phyloP scores from a whole-genome alignment of 2,329 filamentous ascomycete species.

The Ophiostoma montium region DNA sequence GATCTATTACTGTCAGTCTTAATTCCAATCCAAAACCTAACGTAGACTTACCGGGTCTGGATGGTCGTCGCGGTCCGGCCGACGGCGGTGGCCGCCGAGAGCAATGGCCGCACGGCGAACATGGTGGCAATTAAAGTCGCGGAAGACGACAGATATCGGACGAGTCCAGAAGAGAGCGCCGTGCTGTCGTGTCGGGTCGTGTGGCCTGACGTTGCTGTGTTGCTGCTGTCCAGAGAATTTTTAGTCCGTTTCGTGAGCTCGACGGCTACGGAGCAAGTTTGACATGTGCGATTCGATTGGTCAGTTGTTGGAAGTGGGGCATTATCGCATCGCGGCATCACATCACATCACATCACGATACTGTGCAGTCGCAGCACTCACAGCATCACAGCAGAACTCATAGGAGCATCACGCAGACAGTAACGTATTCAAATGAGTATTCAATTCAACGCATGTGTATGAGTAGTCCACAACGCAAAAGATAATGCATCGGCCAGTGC shows the following conservation, averaged over 20 bases:
- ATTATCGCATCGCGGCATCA: too few species aligned
- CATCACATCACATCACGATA: too few species aligned
- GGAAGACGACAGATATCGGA: background rate
- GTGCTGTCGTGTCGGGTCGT: background rate
- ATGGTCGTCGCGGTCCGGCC: background rate
- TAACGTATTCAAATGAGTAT: too few species aligned
- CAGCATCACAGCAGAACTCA: too few species aligned
- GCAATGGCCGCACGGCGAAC: conserved; percentile 4
- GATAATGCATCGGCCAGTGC: too few species aligned
- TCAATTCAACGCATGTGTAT: too few species aligned
- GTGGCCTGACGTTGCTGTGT: background rate
- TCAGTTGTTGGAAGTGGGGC: background rate
- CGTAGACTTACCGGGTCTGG: conserved; percentile 4
- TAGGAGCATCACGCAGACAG: too few species aligned
- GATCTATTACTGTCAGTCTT: conserved; percentile 14
- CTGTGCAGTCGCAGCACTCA: too few species aligned
- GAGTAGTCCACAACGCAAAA: too few species aligned
- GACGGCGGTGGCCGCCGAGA: conserved; percentile 1
- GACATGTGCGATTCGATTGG: background rate
- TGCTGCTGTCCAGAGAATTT: background rate
- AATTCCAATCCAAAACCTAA: background rate
- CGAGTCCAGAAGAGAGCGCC: background rate
- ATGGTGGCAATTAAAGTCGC: background rate
- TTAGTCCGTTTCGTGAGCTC: background rate
- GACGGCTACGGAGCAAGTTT: background rate